Base-by-base conservation (phyloP, 768 basidiomycete species). In the Termitomyces sp. region DNA sequence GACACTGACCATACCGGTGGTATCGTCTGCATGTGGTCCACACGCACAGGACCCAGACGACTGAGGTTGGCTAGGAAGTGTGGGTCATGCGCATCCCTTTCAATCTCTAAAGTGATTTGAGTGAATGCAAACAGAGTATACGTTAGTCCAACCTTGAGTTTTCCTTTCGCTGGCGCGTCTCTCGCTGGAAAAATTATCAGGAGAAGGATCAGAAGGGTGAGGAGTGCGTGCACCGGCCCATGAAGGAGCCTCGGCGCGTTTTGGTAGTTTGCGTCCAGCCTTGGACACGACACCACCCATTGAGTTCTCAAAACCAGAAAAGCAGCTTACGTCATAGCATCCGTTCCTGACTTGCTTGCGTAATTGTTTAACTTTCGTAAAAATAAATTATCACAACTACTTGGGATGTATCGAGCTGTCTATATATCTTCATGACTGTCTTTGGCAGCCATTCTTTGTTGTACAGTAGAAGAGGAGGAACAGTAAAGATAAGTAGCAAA, bases 271-370 rank as follows among this genome's bases (percentile, higher is more conserved):
- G 30, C 85, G 79, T 2, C 75, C 73, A 59, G 78, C 76, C 72
- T 86, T 91, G 7, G 89, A 91, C 31, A 84, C 66, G 18, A 78
- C 72, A 51, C 73, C 75, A 12, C 89, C 89, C 89, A 91, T 90
- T 46, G 33, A 30, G 27, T n/a, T 37, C 22, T 34, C 5, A 44
- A 44, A 5, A 1, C 4, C 12, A 22, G n/a, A 20, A 36, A 55
- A 46, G 18, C 24, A 33, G 54, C 41, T 58, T 65, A 68, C 65
- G 66, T 67, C 66, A 67, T 67, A 57, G 20, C 3, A n/a, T n/a
- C n/a, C 8, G 7, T 37, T 37, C 34, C 16, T 18, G 3, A 15
- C 36, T 13, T 7, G 6, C 3, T 36, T 36, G 15, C 36, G 13
- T 41, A n/a, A n/a, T n/a, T n/a, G 13, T 8, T 8, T 8, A 42